These are phyloP conservation scores for Dendrobium catenatum DNA, from an alignment of 106 monocot species.

Conservation along the genomic window DNA sequence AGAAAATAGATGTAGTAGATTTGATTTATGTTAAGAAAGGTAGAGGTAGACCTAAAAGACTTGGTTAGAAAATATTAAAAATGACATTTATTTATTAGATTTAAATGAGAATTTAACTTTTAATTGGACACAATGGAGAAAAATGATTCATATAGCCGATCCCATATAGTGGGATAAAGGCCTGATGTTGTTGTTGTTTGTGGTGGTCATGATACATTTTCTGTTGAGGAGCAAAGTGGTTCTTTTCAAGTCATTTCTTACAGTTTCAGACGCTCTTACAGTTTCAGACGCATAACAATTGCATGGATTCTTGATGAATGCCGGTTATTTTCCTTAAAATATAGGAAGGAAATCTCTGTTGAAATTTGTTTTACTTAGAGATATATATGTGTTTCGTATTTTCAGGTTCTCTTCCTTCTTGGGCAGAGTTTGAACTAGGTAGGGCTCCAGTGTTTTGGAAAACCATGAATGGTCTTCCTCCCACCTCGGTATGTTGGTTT, in stretches of 20 bases:
- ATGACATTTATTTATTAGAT: too few species aligned
- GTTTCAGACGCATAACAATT: background rate
- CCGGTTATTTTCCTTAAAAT: background rate
- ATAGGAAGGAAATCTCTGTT: background rate
- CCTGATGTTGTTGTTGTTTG: too few species aligned
- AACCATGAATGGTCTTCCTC: conserved; percentile 80
- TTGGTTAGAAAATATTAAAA: too few species aligned
- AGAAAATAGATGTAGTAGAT: too few species aligned
- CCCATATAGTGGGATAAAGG: too few species aligned
- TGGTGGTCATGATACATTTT: too few species aligned
- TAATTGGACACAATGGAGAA: too few species aligned
- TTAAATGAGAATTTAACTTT: too few species aligned
- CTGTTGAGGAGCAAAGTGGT: background rate
- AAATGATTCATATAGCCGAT: too few species aligned
- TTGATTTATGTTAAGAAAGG: too few species aligned
- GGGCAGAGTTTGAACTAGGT: conserved; percentile 89
- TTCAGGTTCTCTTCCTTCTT: conserved; percentile 67
- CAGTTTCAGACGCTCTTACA: background rate
- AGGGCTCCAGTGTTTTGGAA: conserved; percentile 83
- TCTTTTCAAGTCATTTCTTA: background rate
- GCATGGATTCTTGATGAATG: background rate
- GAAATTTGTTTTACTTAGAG: background rate
- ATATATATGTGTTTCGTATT: background rate
- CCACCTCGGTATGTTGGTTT: conserved; percentile 49
- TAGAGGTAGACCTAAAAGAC: too few species aligned